Conservation (phyloP, 2,329 filamentous ascomycete species). For the Eurotiales sp. region DNA sequence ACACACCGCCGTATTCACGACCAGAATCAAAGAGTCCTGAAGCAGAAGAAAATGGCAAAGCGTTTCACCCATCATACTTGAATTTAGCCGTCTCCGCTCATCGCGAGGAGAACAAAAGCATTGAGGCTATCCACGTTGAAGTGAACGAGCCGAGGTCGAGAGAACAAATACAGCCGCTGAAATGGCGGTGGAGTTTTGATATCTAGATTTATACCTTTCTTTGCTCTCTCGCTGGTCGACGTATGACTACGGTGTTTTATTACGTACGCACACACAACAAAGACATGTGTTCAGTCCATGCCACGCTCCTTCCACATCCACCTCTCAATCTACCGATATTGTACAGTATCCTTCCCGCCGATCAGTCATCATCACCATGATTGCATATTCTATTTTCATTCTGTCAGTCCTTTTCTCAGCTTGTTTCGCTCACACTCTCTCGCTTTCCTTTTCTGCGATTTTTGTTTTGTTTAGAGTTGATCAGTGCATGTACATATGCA, state of each 20-base stretch:
- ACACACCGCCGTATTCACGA: constrained; percentile 34
- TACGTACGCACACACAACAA: neutral
- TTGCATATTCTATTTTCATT: constrained; percentile 8
- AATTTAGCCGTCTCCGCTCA: constrained; percentile 32
- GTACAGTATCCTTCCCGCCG: constrained; percentile 14
- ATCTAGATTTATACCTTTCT: constrained; percentile 24
- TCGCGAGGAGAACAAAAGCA: constrained; percentile 28
- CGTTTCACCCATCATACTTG: constrained; percentile 27
- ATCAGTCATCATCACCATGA: neutral
- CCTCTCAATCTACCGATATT: neutral
- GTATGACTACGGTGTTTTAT: neutral
- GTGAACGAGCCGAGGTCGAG: constrained; percentile 29
- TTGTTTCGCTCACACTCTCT: neutral
- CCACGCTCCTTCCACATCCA: neutral
- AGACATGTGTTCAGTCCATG: too few relatives aligned
- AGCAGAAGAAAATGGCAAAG: constrained; percentile 28
- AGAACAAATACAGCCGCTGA: constrained; percentile 31
- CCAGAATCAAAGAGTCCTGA: constrained; percentile 35
- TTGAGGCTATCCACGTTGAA: constrained; percentile 35
- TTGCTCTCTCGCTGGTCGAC: neutral
- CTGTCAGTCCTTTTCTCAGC: neutral
- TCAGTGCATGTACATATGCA: too few relatives aligned
- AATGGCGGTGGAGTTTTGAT: constrained; percentile 44
- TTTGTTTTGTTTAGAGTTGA: too few relatives aligned
- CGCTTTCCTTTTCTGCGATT: too few relatives aligned